Evolutionary conservation across 257 asterid species (phyloP).

Genomic region (Solanum sitiens): DNA sequence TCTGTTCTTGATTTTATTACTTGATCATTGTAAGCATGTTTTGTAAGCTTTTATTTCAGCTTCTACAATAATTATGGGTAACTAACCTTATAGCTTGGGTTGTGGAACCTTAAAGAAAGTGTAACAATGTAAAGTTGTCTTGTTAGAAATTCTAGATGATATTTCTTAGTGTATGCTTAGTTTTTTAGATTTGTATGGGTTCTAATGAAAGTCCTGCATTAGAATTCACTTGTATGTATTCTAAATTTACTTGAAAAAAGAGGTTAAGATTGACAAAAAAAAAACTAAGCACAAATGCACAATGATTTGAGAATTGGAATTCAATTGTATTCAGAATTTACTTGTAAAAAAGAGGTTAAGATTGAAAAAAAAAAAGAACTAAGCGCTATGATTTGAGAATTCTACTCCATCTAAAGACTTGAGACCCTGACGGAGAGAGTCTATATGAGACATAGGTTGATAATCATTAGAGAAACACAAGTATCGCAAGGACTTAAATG

Average conservation of each 20-base stretch:
- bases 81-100: neutral
- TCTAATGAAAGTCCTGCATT: neutral
- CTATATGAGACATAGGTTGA: neutral
- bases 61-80: neutral
- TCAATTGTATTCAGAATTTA: neutral
- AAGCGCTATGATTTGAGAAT: neutral
- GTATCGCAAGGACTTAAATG: neutral
- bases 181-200: neutral
- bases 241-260: neutral
- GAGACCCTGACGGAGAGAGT: neutral
- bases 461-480: neutral
- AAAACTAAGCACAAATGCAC: neutral
- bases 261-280: neutral
- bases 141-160: neutral
- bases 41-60: neutral
- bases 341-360: neutral
- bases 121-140: neutral
- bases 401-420: neutral
- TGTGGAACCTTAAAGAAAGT: neutral
- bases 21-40: neutral
- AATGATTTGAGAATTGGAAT: neutral
- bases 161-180: neutral
- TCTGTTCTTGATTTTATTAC: neutral
- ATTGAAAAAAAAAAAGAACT: neutral
- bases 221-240: neutral